These are phyloP conservation scores for Sarocladiaceae sp. DNA, from an alignment of 2,329 filamentous ascomycete species.

Conservation along the genomic window DNA sequence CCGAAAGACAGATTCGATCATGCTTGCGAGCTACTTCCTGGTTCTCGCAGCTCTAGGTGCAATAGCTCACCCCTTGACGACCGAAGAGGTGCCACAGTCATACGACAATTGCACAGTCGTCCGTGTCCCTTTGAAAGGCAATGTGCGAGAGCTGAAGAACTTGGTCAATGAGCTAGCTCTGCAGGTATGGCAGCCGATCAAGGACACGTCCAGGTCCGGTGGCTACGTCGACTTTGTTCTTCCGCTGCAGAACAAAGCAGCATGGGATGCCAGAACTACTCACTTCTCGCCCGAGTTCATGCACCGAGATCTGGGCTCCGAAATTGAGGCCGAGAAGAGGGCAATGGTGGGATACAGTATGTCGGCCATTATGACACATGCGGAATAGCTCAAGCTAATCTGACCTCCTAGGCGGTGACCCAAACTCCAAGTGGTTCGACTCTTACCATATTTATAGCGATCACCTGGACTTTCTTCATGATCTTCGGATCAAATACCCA, in stretches of 20 bases:
- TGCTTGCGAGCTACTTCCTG: too few relatives aligned
- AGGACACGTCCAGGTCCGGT: not conserved
- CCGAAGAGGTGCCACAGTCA: too few relatives aligned
- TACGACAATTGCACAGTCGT: too few relatives aligned
- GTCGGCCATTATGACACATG: too few relatives aligned
- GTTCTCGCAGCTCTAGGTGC: too few relatives aligned
- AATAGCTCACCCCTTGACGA: too few relatives aligned
- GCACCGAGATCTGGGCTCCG: conserved; percentile 9
- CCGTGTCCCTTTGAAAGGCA: not conserved
- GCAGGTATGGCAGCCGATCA: not conserved
- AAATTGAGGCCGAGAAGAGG: too few relatives aligned
- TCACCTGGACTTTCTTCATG: conserved; percentile 42
- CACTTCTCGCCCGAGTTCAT: not conserved
- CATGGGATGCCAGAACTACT: not conserved
- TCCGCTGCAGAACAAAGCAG: not conserved
- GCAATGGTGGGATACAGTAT: too few relatives aligned
- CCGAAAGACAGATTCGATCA: too few relatives aligned
- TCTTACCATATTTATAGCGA: conserved; percentile 48
- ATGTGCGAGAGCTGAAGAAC: not conserved
- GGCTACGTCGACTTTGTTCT: not conserved
- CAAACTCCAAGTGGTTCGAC: too few relatives aligned
- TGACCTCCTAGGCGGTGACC: too few relatives aligned
- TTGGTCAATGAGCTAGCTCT: not conserved
- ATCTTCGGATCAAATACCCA: conserved; percentile 37
- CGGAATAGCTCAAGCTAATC: too few relatives aligned